Base-by-base conservation (phyloP, 148 eudicot genomes). In the Rhododendron kiyosumense region DNA sequence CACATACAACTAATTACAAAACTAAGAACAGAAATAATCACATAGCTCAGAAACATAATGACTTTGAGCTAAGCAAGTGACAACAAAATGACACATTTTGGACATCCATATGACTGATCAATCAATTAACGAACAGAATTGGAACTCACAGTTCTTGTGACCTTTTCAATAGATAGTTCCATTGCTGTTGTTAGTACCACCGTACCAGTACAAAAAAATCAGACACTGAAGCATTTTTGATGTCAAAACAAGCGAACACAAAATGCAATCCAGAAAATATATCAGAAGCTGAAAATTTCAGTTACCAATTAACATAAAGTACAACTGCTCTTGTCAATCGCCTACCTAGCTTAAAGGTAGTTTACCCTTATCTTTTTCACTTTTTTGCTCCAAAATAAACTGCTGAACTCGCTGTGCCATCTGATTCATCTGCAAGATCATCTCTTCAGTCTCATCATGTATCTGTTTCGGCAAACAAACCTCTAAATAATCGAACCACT, bases 401-500 rank as follows among this genome's bases (percentile, higher is more conserved):
- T 92, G 95, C 41, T 93, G 90, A 15, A 91, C 90, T 61, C 88
- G 90, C 51, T 86, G 84, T 41, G 94, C 90, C 85, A 84, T 91
- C 83, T 89, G 88, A 79, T 78, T 86, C 97, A 95, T 91, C 61
- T 86, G 91, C 10, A 85, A 87, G 87, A 92, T 87, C 78, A 92
- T 89, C 85, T 91, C 86, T 84, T 95, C 95, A n/a, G 94, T 85
- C 74, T 67, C 91, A 69, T 85, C 88, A 83, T 84, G 48, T 71
- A 96, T 94, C 57, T 91, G 89, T 78, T 92, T 91, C 0, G 95
- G 98, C 87, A 94, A 86, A 88, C 85, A 88, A 82, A 84, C 90
- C 81, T 93, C 93, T 91, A 94, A 84, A 79, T 88, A 91, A 85
- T 92, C 92, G 84, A 94, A 93, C 94, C 95, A 95, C 49, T 94